Base-by-base conservation (phyloP, 495 filamentous ascomycete species). In the Hypomontagnella monticulosa region DNA sequence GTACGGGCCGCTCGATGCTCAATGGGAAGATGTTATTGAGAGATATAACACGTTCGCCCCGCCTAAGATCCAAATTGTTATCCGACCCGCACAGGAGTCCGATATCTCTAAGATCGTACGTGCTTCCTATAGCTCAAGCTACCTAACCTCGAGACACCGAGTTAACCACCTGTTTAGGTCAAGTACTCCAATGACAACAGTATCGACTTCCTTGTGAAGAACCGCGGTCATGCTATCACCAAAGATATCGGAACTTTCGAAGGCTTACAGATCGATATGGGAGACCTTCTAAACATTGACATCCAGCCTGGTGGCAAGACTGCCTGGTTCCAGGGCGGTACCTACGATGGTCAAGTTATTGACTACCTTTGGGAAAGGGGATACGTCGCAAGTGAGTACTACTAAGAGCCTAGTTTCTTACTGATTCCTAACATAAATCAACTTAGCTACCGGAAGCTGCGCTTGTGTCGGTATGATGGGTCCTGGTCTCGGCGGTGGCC, bases 401-500 rank as follows among this genome's bases (percentile, higher is more conserved):
- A 27, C 6, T 6, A 27, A 6, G 23, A 6, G 23, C 23, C 23
- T 27, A 27, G 23, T 27, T 27, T 3, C 2, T 6, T 27, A 6
- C 23, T 27, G 23, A 6, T 27, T 27, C 2, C 23, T 27, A 27
- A 27, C 23, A 6, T 27, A 27, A 27, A 6, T 6, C 23, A 27
- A 27, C 23, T 27, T 27, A 27, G 23, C 23, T 27, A 27, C 23
- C 23, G 23, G 23, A 27, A 27, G 23, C 23, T 84, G 80, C 49
- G 75, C 83, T 36, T 53, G 65, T 20, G 64, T 71, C 20, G 88
- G 88, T n/a, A 77, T 85, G 20, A 85, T 81, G 9, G 88, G 88
- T 7, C 87, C 89, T 61, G 75, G 79, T 48, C 80, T 83, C 4
- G 85, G 89, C 37, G 88, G 88, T 18, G 88, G 88, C 4, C 80